Evolutionary conservation across 441 rosid species (phyloP).

Genomic region (Corymbia citriodora): DNA sequence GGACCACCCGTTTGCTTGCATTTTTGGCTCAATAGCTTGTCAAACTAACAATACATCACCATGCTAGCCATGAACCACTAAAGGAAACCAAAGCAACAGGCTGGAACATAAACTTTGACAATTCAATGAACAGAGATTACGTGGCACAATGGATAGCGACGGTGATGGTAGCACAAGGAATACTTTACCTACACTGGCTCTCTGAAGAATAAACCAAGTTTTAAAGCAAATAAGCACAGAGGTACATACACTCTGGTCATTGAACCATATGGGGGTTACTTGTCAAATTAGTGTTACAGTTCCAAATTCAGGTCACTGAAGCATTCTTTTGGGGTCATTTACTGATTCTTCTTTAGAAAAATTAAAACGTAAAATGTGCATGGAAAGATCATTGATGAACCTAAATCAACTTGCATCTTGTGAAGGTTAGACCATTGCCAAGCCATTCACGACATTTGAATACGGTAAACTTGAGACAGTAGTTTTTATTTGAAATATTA

Average conservation of each 20-base stretch:
- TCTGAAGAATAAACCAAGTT: background rate
- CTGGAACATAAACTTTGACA: background rate
- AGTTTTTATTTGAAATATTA: background rate
- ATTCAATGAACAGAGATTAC: background rate
- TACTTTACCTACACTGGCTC: background rate
- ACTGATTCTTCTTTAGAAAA: background rate
- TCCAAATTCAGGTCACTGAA: background rate
- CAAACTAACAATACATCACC: background rate
- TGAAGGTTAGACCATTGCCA: background rate
- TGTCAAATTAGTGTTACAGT: background rate
- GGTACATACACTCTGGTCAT: background rate
- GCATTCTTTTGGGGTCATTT: background rate
- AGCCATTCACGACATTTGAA: background rate
- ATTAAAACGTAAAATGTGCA: background rate
- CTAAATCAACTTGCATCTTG: background rate
- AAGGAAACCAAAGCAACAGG: background rate
- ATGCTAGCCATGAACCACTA: background rate
- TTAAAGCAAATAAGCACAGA: background rate
- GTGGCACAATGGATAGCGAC: background rate
- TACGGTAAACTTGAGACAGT: background rate
- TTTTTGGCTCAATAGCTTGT: background rate
- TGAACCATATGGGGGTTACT: background rate
- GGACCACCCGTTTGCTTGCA: background rate
- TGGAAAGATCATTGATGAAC: background rate
- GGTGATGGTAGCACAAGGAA: background rate